Conservation (phyloP, 2,329 filamentous ascomycete species). For the Exophiala sp. region DNA sequence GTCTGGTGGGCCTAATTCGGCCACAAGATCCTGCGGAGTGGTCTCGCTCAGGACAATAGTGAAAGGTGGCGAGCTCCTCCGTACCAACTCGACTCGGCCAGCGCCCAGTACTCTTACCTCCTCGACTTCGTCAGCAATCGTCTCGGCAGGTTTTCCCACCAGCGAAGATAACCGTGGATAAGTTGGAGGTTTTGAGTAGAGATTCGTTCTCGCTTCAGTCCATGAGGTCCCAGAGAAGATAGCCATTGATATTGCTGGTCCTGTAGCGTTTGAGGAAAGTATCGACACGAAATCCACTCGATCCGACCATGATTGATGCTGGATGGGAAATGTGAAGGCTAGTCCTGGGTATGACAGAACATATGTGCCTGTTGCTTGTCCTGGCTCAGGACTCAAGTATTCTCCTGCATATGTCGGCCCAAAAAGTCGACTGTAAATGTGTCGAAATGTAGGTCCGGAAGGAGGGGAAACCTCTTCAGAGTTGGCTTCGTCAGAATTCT, state of each 20-base stretch:
- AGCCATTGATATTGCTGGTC: conserved; percentile 79
- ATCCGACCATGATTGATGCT: conserved; percentile 68
- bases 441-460: conserved; percentile 72
- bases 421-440: conserved; percentile 89
- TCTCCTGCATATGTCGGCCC: conserved; percentile 93
- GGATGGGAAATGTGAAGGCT: conserved; percentile 83
- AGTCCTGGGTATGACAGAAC: conserved; percentile 92
- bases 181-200: conserved; percentile 73
- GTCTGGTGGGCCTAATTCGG: conserved; percentile 87
- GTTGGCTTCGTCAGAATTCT: conserved; percentile 40
- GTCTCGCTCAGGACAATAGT: conserved; percentile 79
- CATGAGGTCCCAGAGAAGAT: conserved; percentile 89
- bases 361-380: conserved; percentile 66
- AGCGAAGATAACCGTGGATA: conserved; percentile 70
- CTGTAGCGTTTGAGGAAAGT: conserved; percentile 72
- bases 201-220: conserved; percentile 70
- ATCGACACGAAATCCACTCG: conserved; percentile 78
- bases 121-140: conserved; percentile 84
- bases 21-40: conserved; percentile 84
- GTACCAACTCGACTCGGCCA: conserved; percentile 72
- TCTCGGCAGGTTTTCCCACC: conserved; percentile 68
- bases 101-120: conserved; percentile 73
- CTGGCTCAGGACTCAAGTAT: conserved; percentile 65
- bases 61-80: conserved; percentile 64
- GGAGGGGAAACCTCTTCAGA: conserved; percentile 35